These are phyloP conservation scores for Chaetomium olivaceum DNA, from an alignment of 2,329 filamentous ascomycete genomes.

Conservation along the genomic window DNA sequence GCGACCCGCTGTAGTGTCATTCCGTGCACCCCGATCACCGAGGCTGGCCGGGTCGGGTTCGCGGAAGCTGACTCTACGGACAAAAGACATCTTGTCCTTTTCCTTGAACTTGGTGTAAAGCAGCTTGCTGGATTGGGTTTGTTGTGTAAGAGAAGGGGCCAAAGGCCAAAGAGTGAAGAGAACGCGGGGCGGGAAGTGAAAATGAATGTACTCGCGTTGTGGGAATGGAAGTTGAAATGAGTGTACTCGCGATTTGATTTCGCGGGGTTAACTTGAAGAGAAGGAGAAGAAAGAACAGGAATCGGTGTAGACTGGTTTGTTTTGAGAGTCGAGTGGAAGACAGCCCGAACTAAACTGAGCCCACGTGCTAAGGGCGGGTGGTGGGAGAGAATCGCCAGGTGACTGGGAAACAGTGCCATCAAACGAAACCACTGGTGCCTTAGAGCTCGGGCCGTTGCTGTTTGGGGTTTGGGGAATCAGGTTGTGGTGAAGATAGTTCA, in stretches of 20 bases:
- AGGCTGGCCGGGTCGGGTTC: slow-evolving; percentile 10
- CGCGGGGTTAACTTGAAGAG: slow-evolving; percentile 10
- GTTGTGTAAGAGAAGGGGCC: not conserved
- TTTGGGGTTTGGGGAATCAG: not conserved
- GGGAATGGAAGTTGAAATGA: not conserved
- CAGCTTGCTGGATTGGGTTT: not conserved
- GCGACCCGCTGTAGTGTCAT: slow-evolving; percentile 1
- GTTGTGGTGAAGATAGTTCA: not conserved
- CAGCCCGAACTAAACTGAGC: not conserved
- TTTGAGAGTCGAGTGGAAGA: not conserved
- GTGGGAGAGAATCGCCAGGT: not conserved
- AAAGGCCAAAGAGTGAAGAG: not conserved
- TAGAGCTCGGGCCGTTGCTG: not conserved
- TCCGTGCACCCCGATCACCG: not conserved
- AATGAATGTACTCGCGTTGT: slow-evolving; percentile 7
- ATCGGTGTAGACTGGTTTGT: not conserved
- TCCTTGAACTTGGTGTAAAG: not conserved
- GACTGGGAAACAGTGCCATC: not conserved
- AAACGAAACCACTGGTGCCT: not conserved
- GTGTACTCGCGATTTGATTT: slow-evolving; percentile 5
- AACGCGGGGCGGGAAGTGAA: not conserved
- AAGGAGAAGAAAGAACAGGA: not conserved
- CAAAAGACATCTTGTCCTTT: slow-evolving; percentile 21
- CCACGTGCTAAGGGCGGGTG: not conserved
- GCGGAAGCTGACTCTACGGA: slow-evolving; percentile 19